These are phyloP conservation scores for Boletus sp. DNA, from an alignment of 768 basidiomycete species.

Conservation along the genomic window DNA sequence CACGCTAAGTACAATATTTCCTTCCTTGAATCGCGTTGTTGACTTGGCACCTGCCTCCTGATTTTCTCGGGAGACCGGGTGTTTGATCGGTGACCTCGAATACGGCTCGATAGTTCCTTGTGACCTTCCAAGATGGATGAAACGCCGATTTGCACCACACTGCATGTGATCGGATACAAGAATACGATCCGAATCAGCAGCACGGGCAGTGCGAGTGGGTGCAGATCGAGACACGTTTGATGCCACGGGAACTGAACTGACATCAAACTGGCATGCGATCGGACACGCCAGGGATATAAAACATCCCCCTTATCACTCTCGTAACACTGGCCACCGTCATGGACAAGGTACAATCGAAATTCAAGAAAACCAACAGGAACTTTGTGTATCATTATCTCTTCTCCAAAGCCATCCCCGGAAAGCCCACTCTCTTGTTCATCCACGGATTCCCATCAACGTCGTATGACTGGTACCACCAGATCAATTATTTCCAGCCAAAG, in stretches of 20 bases:
- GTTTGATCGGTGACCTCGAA: not conserved
- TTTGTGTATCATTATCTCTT: constrained; percentile 37
- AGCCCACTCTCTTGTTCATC: constrained; percentile 40
- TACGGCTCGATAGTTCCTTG: not conserved
- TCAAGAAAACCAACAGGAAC: constrained; percentile 35
- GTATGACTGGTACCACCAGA: constrained; percentile 41
- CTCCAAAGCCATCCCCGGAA: constrained; percentile 21
- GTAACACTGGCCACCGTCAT: constrained; percentile 10
- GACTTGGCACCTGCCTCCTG: not conserved
- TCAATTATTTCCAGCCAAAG: constrained; percentile 34
- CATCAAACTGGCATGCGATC: constrained; percentile 16
- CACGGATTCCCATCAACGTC: constrained; percentile 46
- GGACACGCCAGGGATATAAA: constrained; percentile 9
- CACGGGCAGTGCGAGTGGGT: constrained; percentile 16
- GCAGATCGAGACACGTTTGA: constrained; percentile 19
- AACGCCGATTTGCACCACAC: not conserved
- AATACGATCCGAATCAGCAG: constrained; percentile 5
- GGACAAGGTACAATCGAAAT: constrained; percentile 26
- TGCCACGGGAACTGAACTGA: not conserved
- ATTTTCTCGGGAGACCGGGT: not conserved
- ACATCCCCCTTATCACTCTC: not conserved
- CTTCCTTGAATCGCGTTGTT: not conserved
- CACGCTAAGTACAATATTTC: not conserved
- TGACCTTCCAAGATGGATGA: not conserved
- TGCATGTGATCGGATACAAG: not conserved